Evolutionary conservation across 306 rosid genomes (phyloP), one percentile per base, ranked within the genome.

Genomic region (Nissolia schottii): DNA sequence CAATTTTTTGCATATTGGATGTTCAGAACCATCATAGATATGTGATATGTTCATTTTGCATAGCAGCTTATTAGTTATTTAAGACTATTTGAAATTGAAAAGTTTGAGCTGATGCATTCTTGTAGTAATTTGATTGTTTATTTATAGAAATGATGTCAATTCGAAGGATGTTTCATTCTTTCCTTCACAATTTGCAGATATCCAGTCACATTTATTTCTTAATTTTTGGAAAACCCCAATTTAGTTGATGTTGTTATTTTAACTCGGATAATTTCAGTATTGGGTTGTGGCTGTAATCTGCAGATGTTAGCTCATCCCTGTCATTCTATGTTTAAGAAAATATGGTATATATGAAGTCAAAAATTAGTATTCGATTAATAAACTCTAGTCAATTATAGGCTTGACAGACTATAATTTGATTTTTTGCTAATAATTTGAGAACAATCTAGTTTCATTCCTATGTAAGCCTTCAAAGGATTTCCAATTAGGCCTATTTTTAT

Each of bases 41-140:
- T 84, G 74, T 82, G 65, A 68, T 66, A 73, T 81, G 78, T 81
- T 77, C 78, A 74, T 81, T 59, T 76, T 64, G 60, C 19, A 79
- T 63, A 20, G 77, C 81, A 82, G 66, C 80, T 56, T 72, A 35
- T 68, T 31, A 71, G 70, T 74, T 62, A n/a, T 71, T n/a, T n/a
- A 32, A 32, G 38, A 32, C 38, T 32, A n/a, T n/a, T 71, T 63
- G 79, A 82, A 77, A 41, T 68, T 64, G 72, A 59, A 38, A 40
- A 51, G 59, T 76, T 81, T 79, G 69, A 68, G 64, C 73, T 51
- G 68, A 77, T 75, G 67, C 64, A 32, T 81, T 81, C 81, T 82
- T 48, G 80, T 78, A 71, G 74, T 65, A 57, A 59, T 75, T 79
- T 72, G 34, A 49, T 22, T 40, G 28, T 38, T 61, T 20, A 67